These are phyloP conservation scores for Martiniozyma abietophila DNA, from an alignment of 805 yeast genomes.

Conservation along the genomic window DNA sequence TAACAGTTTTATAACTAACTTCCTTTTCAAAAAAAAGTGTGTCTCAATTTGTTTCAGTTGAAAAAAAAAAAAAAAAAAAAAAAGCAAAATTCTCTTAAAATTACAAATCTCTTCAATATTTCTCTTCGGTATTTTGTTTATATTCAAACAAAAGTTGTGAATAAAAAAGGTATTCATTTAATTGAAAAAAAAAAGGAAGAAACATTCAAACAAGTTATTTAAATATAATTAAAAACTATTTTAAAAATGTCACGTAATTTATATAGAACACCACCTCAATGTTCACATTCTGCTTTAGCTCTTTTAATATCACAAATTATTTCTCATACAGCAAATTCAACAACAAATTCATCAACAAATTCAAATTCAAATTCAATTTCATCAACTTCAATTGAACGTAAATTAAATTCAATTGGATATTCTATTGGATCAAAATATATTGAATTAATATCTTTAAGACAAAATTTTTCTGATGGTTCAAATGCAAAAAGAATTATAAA, in stretches of 20 bases:
- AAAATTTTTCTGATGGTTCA: slow-evolving; percentile 56
- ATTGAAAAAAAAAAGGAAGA: no score
- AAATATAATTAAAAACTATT: neutral
- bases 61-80: no score
- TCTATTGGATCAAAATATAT: slow-evolving; percentile 63
- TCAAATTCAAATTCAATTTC: no score
- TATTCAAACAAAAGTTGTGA: no score
- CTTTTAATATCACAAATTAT: slow-evolving; percentile 65
- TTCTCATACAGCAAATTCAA: slow-evolving; percentile 55
- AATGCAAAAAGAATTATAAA: slow-evolving; percentile 60
- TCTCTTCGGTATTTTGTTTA: no score
- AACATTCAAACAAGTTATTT: neutral
- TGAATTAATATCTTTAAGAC: slow-evolving; percentile 61
- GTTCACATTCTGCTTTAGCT: slow-evolving; percentile 57
- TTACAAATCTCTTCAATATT: no score
- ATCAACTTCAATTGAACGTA: slow-evolving; percentile 44
- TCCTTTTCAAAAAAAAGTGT: no score
- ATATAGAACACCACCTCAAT: slow-evolving; percentile 56
- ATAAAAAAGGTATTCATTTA: no score
- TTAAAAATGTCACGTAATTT: slow-evolving; percentile 37
- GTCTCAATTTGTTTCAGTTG: no score
- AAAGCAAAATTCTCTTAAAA: no score
- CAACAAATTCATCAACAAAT: slow-evolving; percentile 53
- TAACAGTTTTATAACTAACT: no score
- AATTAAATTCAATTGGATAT: slow-evolving; percentile 65